Evolutionary conservation across 306 rosid species (phyloP).

Genomic region (barrel medic (Medicago truncatula)): MtrunA17r5.0-ANR NC_053049.1:3073501-3074000

Average conservation of each 20-base stretch:
- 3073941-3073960: constrained; percentile 29
- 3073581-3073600: no score
- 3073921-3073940: not conserved
- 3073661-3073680: not conserved
- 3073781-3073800: not conserved
- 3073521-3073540: no score
- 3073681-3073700: not conserved
- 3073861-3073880: constrained; percentile 46
- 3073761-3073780: not conserved
- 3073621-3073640: no score
- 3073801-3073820: not conserved
- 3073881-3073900: not conserved
- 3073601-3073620: no score
- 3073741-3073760: constrained; percentile 24
- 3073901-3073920: no score
- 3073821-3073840: not conserved
- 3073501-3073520: no score
- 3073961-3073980: constrained; percentile 52
- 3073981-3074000: constrained; percentile 47
- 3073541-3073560: no score
- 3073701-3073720: not conserved
- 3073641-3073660: no score
- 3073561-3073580: no score
- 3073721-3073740: not conserved
- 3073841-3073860: constrained; percentile 11